Percentiles rank a stretch among this genome's conserved stretches.
phyloP scores from a whole-genome alignment of 768 basidiomycete species.

The Serendipita vermifera region DNA sequence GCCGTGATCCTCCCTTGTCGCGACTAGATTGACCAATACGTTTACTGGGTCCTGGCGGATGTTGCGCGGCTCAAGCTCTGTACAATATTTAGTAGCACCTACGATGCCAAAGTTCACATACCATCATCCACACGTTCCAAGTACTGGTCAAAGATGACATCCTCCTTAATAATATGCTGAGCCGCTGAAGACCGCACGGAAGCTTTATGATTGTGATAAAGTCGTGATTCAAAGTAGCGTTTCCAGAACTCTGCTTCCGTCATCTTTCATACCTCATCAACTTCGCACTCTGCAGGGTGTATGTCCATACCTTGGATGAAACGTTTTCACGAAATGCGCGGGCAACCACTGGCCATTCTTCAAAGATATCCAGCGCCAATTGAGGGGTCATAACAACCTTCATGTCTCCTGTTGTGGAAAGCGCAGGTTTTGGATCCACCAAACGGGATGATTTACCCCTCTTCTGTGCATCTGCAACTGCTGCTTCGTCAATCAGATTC shows the following conservation, averaged over 20 bases:
- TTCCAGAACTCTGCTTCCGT: constrained; percentile 91
- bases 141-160: constrained; percentile 91
- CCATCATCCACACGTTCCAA: constrained; percentile 94
- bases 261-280: constrained; percentile 38
- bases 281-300: not conserved
- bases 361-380: constrained; percentile 90
- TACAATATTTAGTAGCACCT: not conserved
- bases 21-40: constrained; percentile 70
- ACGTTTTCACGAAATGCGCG: constrained; percentile 90
- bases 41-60: constrained; percentile 54
- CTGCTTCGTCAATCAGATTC: constrained; percentile 60
- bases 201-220: constrained; percentile 91
- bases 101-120: constrained; percentile 25
- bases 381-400: constrained; percentile 86
- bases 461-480: constrained; percentile 48
- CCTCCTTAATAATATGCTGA: constrained; percentile 76
- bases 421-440: constrained; percentile 78
- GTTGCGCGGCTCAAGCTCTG: constrained; percentile 68
- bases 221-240: constrained; percentile 88
- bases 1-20: constrained; percentile 82
- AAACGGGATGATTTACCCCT: constrained; percentile 77
- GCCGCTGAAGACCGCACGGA: constrained; percentile 77
- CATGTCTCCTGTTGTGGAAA: constrained; percentile 70
- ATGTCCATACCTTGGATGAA: constrained; percentile 65
- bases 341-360: constrained; percentile 91